These are phyloP conservation scores for Pythium rhizo-oryzae DNA, from an alignment of 352 stramenopile genomes.

Conservation along the genomic window DNA sequence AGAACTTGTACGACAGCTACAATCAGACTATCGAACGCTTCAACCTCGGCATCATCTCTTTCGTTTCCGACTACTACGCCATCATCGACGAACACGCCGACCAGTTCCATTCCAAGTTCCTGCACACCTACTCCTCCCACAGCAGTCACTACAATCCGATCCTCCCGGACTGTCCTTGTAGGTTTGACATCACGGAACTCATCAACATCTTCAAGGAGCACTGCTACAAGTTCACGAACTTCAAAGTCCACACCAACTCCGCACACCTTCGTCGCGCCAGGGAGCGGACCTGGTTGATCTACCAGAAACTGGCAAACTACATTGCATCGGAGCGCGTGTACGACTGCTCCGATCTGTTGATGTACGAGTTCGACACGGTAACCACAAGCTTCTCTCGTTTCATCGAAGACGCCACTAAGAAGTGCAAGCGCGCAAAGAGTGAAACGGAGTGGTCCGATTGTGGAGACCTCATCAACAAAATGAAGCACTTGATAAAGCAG, in stretches of 20 bases:
- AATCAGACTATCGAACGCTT: conserved; percentile 1
- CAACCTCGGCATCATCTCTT: conserved; percentile 11
- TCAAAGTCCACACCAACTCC: conserved; percentile 9
- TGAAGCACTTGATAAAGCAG: background rate
- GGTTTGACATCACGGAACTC: conserved; percentile 3
- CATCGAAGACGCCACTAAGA: no score
- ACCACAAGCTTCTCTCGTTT: no score
- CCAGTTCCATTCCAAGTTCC: conserved; percentile 10
- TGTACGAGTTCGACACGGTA: no score
- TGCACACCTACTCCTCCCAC: conserved; percentile 3
- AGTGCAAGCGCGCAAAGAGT: no score
- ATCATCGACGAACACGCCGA: background rate
- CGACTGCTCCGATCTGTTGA: conserved; percentile 3
- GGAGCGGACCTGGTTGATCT: conserved; percentile 2
- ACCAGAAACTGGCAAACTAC: conserved; percentile 8
- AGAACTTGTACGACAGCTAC: conserved; percentile 9
- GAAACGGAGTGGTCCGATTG: no score
- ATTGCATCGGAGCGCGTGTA: conserved; percentile 4
- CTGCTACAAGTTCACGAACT: conserved; percentile 2
- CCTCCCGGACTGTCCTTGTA: no score
- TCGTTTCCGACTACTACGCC: conserved; percentile 6
- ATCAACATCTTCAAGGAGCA: conserved; percentile 9
- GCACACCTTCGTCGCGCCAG: background rate
- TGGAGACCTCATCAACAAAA: no score
- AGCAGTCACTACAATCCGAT: conserved; percentile 7